Conservation (phyloP, 1,284 basidiomycete genomes). For the Malassezia nana region DNA sequence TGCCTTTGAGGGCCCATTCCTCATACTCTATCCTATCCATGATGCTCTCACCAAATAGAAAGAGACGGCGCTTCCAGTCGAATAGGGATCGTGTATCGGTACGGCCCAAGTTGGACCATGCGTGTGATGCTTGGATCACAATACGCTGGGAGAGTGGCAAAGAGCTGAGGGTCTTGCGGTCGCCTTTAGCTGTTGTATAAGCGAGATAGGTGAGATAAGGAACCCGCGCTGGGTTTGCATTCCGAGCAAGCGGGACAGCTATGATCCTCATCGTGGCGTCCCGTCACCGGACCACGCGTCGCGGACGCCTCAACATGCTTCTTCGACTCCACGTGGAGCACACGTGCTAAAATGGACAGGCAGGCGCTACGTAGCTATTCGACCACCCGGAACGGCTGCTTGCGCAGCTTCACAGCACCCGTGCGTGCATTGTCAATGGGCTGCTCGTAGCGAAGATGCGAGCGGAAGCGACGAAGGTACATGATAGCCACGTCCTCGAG, state of each 20-base stretch:
- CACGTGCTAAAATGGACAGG: background rate
- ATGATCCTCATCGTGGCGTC: constrained; percentile 13
- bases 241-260: constrained; percentile 16
- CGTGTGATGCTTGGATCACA: constrained; percentile 8
- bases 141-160: constrained; percentile 2
- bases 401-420: constrained; percentile 45
- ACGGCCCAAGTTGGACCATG: constrained; percentile 39
- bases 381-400: constrained; percentile 51
- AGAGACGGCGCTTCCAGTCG: constrained; percentile 41
- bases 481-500: constrained; percentile 83
- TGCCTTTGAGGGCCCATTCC: constrained; percentile 46
- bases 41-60: constrained; percentile 33
- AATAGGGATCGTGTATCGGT: constrained; percentile 29
- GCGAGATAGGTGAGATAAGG: background rate
- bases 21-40: constrained; percentile 47
- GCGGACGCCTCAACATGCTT: background rate
- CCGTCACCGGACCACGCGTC: background rate
- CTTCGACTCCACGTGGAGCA: background rate
- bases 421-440: constrained; percentile 49
- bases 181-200: background rate
- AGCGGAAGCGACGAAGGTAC: constrained; percentile 80
- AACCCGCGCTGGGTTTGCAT: background rate
- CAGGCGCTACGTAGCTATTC: constrained; percentile 39
- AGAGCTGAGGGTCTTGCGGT: background rate
- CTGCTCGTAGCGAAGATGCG: constrained; percentile 53